Evolutionary conservation across 192 early-diverging fungal species (phyloP), one percentile per base, ranked within the genome.

Genomic region (Entomortierella chlamydospora): DNA sequence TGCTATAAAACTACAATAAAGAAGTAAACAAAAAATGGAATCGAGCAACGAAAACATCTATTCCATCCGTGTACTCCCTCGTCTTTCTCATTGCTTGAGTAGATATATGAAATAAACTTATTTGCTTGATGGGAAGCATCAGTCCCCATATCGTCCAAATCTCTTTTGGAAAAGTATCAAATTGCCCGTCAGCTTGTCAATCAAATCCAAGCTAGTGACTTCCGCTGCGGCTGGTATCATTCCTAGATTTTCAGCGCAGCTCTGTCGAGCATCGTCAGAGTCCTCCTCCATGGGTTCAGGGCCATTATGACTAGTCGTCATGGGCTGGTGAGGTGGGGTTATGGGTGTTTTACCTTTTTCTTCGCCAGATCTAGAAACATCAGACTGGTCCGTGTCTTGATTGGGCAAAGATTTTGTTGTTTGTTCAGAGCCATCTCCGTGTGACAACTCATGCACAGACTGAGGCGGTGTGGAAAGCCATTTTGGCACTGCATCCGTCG

Each of bases 161-260:
- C 64, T 80, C 12, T 72, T 65, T 52, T 87, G 84, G 59, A 87
- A 87, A 29, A 65, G 81, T 12, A 84, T 61, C 58, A 87, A 17
- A 52, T 85, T 84, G 6, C 69, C 61, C 7, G 83, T 73, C 17
- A 87, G 73, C 29, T 69, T 73, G 60, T 85, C 70, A 74, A 87
- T 82, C 47, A 85, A 68, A 41, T 85, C 86, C 22, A 87, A 49
- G 22, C 73, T 64, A 1, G 66, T 69, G 5, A 53, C 53, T 17
- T 47, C 45, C 20, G 15, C 13, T 37, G 31, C 1, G n/a, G 56
- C 31, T 31, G n/a, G 41, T 15, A 18, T 7, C 12, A 7, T 57
- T 28, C 17, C 41, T 13, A 0, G n/a, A 31, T 30, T 1, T 0
- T 31, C 29, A 31, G 29, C 22, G 15, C 37, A 18, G 2, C 28